These are phyloP conservation scores for Chloris gayana DNA, from an alignment of 176 grass and related monocot species.

Conservation along the genomic window DNA sequence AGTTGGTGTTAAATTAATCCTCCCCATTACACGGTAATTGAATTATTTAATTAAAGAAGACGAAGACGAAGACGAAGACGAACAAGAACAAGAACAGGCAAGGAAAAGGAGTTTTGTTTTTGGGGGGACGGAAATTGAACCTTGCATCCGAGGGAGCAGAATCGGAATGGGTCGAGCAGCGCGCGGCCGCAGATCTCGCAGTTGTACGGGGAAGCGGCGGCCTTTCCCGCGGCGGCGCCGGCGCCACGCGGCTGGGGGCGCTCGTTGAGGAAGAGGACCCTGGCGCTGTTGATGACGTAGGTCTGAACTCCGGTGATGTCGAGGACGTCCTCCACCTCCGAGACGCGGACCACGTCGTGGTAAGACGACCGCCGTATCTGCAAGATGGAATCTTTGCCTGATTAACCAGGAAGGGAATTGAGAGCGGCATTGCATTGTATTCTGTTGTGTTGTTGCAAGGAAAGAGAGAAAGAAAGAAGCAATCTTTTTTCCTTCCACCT, in stretches of 20 bases:
- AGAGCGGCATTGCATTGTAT: background rate
- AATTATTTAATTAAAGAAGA: no score
- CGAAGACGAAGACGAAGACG: no score
- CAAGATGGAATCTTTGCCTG: no score
- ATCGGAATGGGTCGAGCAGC: constrained; percentile 87
- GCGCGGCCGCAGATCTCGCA: constrained; percentile 83
- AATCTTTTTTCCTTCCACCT: background rate
- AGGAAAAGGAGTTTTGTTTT: no score
- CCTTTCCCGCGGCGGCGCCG: constrained; percentile 53
- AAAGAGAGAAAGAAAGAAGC: background rate
- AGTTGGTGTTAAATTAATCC: no score
- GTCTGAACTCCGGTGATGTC: constrained; percentile 87
- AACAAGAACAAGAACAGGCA: background rate
- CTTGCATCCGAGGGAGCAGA: constrained; percentile 96
- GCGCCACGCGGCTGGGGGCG: constrained; percentile 70
- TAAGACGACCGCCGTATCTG: constrained; percentile 83
- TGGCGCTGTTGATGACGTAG: constrained; percentile 91
- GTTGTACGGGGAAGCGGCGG: constrained; percentile 54
- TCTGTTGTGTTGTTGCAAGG: background rate
- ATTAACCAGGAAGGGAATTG: no score
- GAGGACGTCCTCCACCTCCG: constrained; percentile 68
- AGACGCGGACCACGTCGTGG: constrained; percentile 77
- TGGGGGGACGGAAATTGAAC: constrained; percentile 34
- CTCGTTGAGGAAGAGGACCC: constrained; percentile 88
- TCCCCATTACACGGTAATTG: no score